Base-by-base conservation (phyloP, 2,329 filamentous ascomycete genomes). In the Fusarium concolor region DNA sequence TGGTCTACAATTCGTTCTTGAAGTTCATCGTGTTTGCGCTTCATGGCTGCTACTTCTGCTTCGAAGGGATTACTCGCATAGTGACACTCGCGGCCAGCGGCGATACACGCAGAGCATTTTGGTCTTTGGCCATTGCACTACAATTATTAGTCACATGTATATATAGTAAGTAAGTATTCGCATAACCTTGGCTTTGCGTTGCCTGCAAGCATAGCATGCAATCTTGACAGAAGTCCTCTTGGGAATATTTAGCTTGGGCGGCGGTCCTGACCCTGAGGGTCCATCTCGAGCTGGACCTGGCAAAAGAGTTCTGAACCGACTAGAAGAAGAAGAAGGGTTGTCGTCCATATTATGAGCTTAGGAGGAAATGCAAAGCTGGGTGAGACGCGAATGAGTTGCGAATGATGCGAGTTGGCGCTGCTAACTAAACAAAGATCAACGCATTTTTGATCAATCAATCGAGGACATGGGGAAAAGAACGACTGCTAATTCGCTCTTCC, bases 41-140 rank as follows among this genome's bases (percentile, higher is more conserved):
- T 68, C 12, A 65, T 22, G 12, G 42, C 50, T 10, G 38, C 42
- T 10, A 39, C 64, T 20, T 68, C 59, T 11, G 37, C 49, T 37
- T 68, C 65, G 38, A 56, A 44, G 6, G 60, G 50, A 15, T 46
- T 31, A 9, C n/a, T 47, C 4, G 53, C 60, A 46, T 61, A 68
- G 10, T 55, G 37, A n/a, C 65, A 68, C 18, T 68, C 65, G 20
- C 60, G 42, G 5, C 46, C 54, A 28, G 20, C 55, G 5, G 35
- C 5, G 6, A 51, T 29, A 20, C 65, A 68, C 18, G 59, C 39
- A 18, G 60, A 68, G 22, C 65, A 68, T 20, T 17, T 52, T 6
- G 65, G 65, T 24, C 51, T 67, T n/a, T 65, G 39, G 2, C 59
- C 65, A 20, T 68, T 46, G 15, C 65, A 68, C 65, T 68, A 26